These are phyloP conservation scores for Polygonum aviculare DNA, from an alignment of 148 eudicot genomes.

Conservation along the genomic window DNA sequence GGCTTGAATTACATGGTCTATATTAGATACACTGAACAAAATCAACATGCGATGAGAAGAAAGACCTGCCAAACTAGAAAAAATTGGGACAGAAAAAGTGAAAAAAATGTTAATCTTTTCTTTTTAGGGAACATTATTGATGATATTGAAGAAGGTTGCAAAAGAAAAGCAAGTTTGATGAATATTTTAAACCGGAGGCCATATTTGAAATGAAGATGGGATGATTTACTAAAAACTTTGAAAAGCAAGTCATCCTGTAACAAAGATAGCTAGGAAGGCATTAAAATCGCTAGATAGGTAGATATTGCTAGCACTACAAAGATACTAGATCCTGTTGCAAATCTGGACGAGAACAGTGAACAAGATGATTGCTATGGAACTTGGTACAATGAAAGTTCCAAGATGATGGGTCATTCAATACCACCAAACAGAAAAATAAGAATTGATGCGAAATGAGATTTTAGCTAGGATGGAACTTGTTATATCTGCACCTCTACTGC, in stretches of 20 bases:
- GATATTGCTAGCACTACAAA: background rate
- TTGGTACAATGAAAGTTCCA: background rate
- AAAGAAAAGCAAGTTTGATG: too few relatives aligned
- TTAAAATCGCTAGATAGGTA: background rate
- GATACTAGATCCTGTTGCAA: background rate
- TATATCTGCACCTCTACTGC: too few relatives aligned
- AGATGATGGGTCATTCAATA: background rate
- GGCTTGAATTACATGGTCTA: background rate
- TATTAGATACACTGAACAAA: too few relatives aligned
- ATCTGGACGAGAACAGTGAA: background rate
- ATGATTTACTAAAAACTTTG: background rate
- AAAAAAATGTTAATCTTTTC: too few relatives aligned
- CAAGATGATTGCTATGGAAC: too few relatives aligned
- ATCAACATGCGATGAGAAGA: too few relatives aligned
- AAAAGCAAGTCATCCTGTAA: background rate
- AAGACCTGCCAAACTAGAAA: too few relatives aligned
- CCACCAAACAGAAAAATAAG: background rate
- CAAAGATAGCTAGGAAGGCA: background rate
- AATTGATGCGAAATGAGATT: too few relatives aligned
- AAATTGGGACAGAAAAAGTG: too few relatives aligned
- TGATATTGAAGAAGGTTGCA: too few relatives aligned
- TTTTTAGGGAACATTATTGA: too few relatives aligned
- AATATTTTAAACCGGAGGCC: background rate
- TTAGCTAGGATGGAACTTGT: too few relatives aligned
- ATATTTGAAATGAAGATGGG: background rate